phyloP scores from a whole-genome alignment of 1,284 basidiomycete genomes.

The Cryptococcus deneoformans region DNA sequence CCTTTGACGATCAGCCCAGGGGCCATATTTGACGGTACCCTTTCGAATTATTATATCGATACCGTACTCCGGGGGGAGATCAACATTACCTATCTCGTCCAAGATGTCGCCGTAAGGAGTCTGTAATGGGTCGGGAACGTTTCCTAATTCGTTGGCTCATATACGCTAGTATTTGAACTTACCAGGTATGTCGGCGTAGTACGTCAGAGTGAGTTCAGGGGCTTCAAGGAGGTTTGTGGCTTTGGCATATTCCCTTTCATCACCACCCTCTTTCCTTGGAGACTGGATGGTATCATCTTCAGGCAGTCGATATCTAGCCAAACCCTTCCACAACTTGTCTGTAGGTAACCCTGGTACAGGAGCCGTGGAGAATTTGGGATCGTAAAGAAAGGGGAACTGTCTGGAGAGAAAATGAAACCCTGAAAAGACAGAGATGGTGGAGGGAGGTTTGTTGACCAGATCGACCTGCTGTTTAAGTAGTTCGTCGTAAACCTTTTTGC shows the following conservation, averaged over 20 bases:
- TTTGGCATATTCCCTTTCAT: conserved; percentile 72
- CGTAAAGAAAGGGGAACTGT: conserved; percentile 35
- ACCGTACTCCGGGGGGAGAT: conserved; percentile 86
- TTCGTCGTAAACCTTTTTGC: conserved; percentile 61
- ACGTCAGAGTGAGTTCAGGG: conserved; percentile 68
- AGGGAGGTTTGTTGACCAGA: conserved; percentile 33
- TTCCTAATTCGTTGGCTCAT: too few species aligned
- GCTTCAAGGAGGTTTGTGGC: conserved; percentile 78
- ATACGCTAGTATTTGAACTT: conserved; percentile 3
- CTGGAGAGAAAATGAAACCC: conserved; percentile 40
- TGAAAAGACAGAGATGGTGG: conserved; percentile 31
- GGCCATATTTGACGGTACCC: conserved; percentile 77
- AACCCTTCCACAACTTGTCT: conserved; percentile 50
- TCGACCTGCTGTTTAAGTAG: conserved; percentile 55
- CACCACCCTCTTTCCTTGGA: conserved; percentile 13
- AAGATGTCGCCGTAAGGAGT: conserved; percentile 50
- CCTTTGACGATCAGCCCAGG: conserved; percentile 86
- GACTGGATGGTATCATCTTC: conserved; percentile 15
- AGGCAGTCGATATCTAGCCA: conserved; percentile 50
- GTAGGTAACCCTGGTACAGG: conserved; percentile 36
- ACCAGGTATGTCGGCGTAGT: conserved; percentile 68
- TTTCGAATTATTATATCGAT: conserved; percentile 74
- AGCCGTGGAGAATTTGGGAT: conserved; percentile 36
- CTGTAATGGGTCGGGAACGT: conserved; percentile 39
- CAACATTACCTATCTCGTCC: conserved; percentile 80